These are phyloP conservation scores for Colletotrichum ledebouriae DNA, from an alignment of 2,329 filamentous ascomycete species.

Conservation along the genomic window DNA sequence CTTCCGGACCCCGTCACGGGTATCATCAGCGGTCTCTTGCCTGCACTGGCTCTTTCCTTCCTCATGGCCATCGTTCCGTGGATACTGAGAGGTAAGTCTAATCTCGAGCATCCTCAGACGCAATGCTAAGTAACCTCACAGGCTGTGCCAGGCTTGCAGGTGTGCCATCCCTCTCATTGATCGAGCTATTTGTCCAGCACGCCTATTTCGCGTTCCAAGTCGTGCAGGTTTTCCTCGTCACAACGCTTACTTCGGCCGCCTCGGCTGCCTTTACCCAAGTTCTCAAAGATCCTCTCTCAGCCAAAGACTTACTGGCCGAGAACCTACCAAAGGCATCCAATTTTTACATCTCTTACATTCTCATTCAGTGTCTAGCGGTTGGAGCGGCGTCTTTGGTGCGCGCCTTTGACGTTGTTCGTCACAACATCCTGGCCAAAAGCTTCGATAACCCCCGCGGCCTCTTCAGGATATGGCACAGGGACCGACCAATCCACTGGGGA, in stretches of 20 bases:
- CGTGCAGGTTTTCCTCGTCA: slow-evolving; percentile 86
- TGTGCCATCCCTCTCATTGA: slow-evolving; percentile 75
- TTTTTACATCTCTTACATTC: slow-evolving; percentile 93
- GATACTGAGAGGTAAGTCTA: slow-evolving; percentile 74
- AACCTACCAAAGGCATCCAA: slow-evolving; percentile 84
- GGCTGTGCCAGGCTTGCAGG: slow-evolving; percentile 79
- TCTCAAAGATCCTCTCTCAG: slow-evolving; percentile 54
- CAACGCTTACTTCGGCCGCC: slow-evolving; percentile 81
- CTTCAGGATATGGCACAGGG: slow-evolving; percentile 81
- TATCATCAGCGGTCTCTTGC: slow-evolving; percentile 86
- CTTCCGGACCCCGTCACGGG: slow-evolving; percentile 79
- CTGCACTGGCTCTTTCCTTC: slow-evolving; percentile 81
- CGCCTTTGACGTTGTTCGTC: slow-evolving; percentile 70
- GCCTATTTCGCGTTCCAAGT: slow-evolving; percentile 87
- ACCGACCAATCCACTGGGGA: slow-evolving; percentile 85
- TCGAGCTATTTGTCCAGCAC: slow-evolving; percentile 83
- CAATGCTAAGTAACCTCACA: slow-evolving; percentile 47
- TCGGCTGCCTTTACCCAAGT: slow-evolving; percentile 71
- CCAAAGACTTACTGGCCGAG: slow-evolving; percentile 67
- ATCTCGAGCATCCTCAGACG: slow-evolving; percentile 1
- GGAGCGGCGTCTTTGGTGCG: slow-evolving; percentile 82
- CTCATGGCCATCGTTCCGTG: slow-evolving; percentile 87
- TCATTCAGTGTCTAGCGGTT: slow-evolving; percentile 89
- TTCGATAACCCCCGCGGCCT: slow-evolving; percentile 84
- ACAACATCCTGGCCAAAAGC: slow-evolving; percentile 75